phyloP scores from a whole-genome alignment of 2,329 filamentous ascomycete species.

The Sporothrix luriei region DNA sequence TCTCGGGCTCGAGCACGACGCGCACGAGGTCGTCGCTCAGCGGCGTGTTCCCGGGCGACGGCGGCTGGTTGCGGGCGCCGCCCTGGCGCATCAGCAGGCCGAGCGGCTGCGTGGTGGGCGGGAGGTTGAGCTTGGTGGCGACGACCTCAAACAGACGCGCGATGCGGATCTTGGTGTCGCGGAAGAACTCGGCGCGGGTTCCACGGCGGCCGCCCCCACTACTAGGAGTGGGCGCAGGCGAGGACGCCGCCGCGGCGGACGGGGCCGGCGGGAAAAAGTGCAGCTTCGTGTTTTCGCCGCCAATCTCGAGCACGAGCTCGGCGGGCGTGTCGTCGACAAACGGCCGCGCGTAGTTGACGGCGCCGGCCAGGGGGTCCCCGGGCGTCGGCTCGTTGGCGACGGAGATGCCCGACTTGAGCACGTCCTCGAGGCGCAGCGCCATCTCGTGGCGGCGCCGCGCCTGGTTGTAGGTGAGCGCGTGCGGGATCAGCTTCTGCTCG shows the following conservation, averaged over 20 bases:
- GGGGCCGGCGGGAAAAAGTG: conserved; percentile 46
- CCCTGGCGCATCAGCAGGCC: conserved; percentile 68
- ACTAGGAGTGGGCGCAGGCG: not conserved
- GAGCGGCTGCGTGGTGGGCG: conserved; percentile 59
- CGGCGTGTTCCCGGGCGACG: conserved; percentile 69
- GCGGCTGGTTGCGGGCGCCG: conserved; percentile 62
- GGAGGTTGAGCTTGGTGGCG: conserved; percentile 75
- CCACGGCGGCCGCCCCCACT: conserved; percentile 32
- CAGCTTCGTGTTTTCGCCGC: conserved; percentile 64
- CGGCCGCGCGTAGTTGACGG: conserved; percentile 79
- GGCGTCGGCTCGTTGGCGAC: conserved; percentile 55
- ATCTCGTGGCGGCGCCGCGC: conserved; percentile 72
- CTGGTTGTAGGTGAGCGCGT: conserved; percentile 75
- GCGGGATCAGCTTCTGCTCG: conserved; percentile 82
- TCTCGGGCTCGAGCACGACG: conserved; percentile 62
- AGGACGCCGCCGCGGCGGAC: conserved; percentile 1
- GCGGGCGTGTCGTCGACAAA: conserved; percentile 75
- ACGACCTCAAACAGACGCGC: conserved; percentile 76
- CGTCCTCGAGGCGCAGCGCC: conserved; percentile 75
- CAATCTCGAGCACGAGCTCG: conserved; percentile 80
- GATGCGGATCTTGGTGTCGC: conserved; percentile 69
- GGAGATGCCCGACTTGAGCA: conserved; percentile 82
- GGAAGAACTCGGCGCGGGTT: conserved; percentile 72
- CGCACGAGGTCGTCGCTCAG: conserved; percentile 71
- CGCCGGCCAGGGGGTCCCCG: conserved; percentile 46